Evolutionary conservation across 306 rosid species (phyloP), one percentile per base, ranked within the genome.

Genomic region (Medicago ruthenica): DNA sequence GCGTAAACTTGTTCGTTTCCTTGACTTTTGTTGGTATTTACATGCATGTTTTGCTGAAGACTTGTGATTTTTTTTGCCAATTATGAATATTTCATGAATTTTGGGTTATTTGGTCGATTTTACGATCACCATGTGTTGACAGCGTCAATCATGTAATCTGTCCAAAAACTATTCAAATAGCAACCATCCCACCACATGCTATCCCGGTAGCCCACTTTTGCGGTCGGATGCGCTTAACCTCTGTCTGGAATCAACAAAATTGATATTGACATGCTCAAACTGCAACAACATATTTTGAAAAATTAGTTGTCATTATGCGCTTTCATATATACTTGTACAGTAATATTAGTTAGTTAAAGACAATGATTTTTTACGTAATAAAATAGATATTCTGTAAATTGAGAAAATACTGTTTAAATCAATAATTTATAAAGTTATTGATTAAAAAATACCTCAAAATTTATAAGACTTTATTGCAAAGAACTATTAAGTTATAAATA

Each of bases 381-480:
- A 63, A 16, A 63, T 63, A 18, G 14, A 36, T 34, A 4, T 62
- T 34, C 22, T 34, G 5, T 34, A 14, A 34, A 62, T 36, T 62
- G 21, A 62, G 68, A 34, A 27, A 62, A 8, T 2, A 37, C 16
- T 63, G 21, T 31, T 63, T 64, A 36, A 64, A 9, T 34, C 36
- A 62, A n/a, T 64, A 65, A 1, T 40, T 65, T 65, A 34, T 34
- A 6, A 34, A 34, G 37, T 5, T 34, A 40, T 41, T 12, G 15
- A 18, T 66, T 66, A 45, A 67, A 10, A 34, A 67, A 44, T 66
- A 66, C 71, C 39, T 67, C 55, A 12, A 18, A 41, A 14, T 67
- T 21, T 42, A 42, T 14, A 42, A 67, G 14, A 18, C 6, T 40
- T 21, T 34, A 41, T 40, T 5, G 22, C 37, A 1, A 20, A n/a